phyloP scores from a whole-genome alignment of 805 yeast species.

The Starmerella khaoyaiensis region DNA sequence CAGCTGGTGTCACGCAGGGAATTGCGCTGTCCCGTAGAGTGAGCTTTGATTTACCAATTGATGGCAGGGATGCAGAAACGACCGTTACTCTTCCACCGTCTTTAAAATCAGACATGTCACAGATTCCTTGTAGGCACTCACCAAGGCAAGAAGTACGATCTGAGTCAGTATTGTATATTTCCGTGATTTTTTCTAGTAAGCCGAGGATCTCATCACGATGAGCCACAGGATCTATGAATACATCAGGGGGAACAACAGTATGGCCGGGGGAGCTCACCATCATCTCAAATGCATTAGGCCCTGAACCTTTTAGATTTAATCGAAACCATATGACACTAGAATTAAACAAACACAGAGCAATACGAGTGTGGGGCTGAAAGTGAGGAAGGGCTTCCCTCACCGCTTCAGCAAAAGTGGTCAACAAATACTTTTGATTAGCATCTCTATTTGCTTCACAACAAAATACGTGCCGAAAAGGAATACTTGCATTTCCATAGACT shows the following conservation, averaged over 20 bases:
- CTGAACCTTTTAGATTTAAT: no score
- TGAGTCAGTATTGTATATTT: slow-evolving; percentile 30
- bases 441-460: slow-evolving; percentile 55
- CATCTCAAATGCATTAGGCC: slow-evolving; percentile 17
- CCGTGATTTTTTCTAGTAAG: slow-evolving; percentile 50
- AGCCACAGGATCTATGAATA: slow-evolving; percentile 33
- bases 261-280: slow-evolving; percentile 38
- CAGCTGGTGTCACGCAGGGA: slow-evolving; percentile 22
- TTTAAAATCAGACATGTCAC: slow-evolving; percentile 37
- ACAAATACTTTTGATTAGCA: slow-evolving; percentile 40
- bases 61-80: slow-evolving; percentile 55
- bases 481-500: slow-evolving; percentile 43
- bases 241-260: slow-evolving; percentile 57
- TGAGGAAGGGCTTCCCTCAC: slow-evolving; percentile 41
- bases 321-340: slow-evolving; percentile 51
- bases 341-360: slow-evolving; percentile 70
- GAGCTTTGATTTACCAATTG: slow-evolving; percentile 64
- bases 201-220: slow-evolving; percentile 32
- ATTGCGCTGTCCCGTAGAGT: slow-evolving; percentile 23
- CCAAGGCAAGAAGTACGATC: slow-evolving; percentile 61
- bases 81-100: slow-evolving; percentile 70
- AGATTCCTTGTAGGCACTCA: slow-evolving; percentile 60
- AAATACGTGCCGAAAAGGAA: slow-evolving; percentile 49
- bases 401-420: slow-evolving; percentile 53
- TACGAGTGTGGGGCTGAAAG: slow-evolving; percentile 32